Evolutionary conservation across 2,329 filamentous ascomycete genomes (phyloP).

Genomic region (Neophaeococcomyces mojaviensis): DNA sequence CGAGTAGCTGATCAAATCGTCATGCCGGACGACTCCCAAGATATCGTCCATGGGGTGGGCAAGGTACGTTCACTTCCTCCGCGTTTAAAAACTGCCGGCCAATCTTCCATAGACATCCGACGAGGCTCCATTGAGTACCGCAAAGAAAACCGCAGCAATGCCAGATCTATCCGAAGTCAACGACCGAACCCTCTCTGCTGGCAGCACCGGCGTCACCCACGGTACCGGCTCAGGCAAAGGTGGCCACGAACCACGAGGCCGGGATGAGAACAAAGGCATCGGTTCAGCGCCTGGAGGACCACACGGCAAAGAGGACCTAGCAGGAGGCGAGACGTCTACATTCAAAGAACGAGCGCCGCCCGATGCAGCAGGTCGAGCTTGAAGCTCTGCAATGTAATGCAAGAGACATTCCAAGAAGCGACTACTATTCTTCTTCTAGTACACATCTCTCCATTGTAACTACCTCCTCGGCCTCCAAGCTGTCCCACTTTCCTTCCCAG

Average conservation of each 20-base stretch:
- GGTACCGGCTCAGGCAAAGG: neutral
- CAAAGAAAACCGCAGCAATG: conserved; percentile 7
- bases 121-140: neutral
- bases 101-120: neutral
- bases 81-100: neutral
- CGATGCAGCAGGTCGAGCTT: too few relatives aligned
- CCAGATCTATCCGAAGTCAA: conserved; percentile 6
- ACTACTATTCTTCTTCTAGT: too few relatives aligned
- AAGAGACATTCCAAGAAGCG: too few relatives aligned
- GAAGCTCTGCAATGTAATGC: too few relatives aligned
- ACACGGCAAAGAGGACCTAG: too few relatives aligned
- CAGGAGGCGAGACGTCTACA: too few relatives aligned
- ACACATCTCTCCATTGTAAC: too few relatives aligned
- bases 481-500: too few relatives aligned
- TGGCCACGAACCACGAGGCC: conserved; percentile 1
- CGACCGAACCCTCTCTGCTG: conserved; percentile 2
- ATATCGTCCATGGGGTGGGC: conserved; percentile 4
- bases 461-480: too few relatives aligned
- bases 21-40: conserved; percentile 29
- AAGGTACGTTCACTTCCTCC: neutral
- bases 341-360: too few relatives aligned
- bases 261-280: neutral
- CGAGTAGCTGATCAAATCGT: too few relatives aligned
- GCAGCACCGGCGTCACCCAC: neutral
- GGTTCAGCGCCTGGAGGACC: neutral